Evolutionary conservation across 352 stramenopile species (phyloP), one percentile per base, ranked within the genome.

Genomic region (Phytopythium montanum): DNA sequence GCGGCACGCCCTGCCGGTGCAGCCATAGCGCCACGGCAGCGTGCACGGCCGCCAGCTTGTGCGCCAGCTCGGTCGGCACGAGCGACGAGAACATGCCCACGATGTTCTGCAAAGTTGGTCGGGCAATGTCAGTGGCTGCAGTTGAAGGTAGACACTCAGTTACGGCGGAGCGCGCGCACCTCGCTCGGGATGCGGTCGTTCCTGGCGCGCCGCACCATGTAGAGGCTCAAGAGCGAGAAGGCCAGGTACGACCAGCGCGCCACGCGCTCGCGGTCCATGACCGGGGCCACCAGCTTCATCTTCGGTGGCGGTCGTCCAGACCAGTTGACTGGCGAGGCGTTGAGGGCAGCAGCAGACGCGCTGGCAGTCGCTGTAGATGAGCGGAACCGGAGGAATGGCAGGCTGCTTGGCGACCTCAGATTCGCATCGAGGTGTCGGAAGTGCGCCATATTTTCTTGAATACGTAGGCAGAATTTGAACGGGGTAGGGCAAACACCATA

Each of bases 1-100:
- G 72, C 10, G 76, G 73, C 38, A 76, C 60, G 29, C 75, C 71
- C 61, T 75, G 76, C 54, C 73, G 72, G 26, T 74, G 62, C 31
- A 86, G 60, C 56, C 68, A 70, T 1, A 62, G 64, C 21, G 68
- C 60, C 5, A 80, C 51, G 60, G 62, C 79, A 23, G 68, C 64
- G 61, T 86, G 74, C 44, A 76, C 34, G 31, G 72, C 65, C 31
- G 71, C 54, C 13, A 86, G 60, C 46, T 83, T 81, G 69, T 86
- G 71, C 33, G 76, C 65, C 3, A 86, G 71, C 63, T 86, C 76
- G 5, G 73, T 76, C 21, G 76, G 76, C 53, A 83, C 48, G 54
- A 86, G 49, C 38, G 68, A 70, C 48, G 60, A 60, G 16, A 61
- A 63, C 68, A 81, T 77, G 21, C 69, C 69, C 2, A 81, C 63